phyloP scores from a whole-genome alignment of 495 filamentous ascomycete genomes.

The Tuber brumale region DNA sequence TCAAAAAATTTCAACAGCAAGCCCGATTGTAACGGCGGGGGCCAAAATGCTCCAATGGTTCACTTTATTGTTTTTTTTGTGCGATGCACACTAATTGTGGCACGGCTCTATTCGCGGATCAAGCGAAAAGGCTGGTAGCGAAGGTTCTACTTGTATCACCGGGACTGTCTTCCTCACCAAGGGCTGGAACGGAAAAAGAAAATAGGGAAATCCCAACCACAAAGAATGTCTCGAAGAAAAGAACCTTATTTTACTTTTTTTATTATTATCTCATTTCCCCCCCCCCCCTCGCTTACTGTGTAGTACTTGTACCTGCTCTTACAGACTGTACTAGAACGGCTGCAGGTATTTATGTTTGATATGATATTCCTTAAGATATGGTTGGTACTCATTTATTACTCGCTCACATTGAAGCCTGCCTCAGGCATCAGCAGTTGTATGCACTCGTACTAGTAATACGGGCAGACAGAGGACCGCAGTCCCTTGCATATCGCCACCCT shows the following conservation, averaged over 20 bases:
- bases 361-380: not conserved
- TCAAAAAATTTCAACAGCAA: not conserved
- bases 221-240: not conserved
- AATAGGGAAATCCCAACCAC: not conserved
- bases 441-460: not conserved
- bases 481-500: not conserved
- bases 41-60: not conserved
- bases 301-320: too few relatives aligned
- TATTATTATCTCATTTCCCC: too few relatives aligned
- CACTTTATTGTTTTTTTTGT: slow-evolving; percentile 2
- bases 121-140: not conserved
- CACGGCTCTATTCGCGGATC: slow-evolving; percentile 4
- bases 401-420: not conserved
- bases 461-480: not conserved
- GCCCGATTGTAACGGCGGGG: not conserved
- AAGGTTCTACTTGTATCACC: not conserved
- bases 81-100: not conserved
- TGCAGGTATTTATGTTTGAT: not conserved
- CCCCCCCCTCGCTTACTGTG: too few relatives aligned
- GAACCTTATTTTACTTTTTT: not conserved
- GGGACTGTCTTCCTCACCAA: not conserved
- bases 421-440: not conserved
- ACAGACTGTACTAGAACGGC: too few relatives aligned
- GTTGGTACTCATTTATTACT: not conserved
- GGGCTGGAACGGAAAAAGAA: not conserved